phyloP scores from a whole-genome alignment of 768 basidiomycete genomes.

The Punctularia strigosozonata region DNA sequence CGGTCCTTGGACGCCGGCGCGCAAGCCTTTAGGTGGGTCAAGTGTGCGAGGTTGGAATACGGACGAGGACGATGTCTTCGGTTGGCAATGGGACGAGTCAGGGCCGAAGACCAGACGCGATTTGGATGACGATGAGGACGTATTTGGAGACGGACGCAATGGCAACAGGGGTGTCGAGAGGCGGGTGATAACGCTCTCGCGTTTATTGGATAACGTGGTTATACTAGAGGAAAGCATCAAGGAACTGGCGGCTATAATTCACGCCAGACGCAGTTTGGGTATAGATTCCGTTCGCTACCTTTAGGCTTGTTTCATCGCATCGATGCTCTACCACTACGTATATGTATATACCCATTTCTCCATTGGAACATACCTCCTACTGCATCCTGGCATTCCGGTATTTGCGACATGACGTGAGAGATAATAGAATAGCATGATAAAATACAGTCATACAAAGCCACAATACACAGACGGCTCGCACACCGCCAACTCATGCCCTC shows the following conservation, averaged over 20 bases:
- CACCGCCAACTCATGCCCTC: constrained; percentile 10
- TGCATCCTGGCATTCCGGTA: not conserved
- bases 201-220: constrained; percentile 86
- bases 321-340: no score
- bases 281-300: constrained; percentile 75
- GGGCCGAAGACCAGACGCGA: constrained; percentile 17
- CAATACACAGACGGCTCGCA: not conserved
- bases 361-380: not conserved
- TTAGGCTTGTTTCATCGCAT: constrained; percentile 15
- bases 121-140: constrained; percentile 16
- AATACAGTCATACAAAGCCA: not conserved
- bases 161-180: not conserved
- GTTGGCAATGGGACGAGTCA: constrained; percentile 33
- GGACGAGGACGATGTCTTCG: constrained; percentile 67
- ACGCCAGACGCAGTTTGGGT: constrained; percentile 72
- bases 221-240: constrained; percentile 93
- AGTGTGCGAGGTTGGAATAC: constrained; percentile 39
- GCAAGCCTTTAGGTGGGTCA: no score
- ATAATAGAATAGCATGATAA: not conserved
- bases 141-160: constrained; percentile 18
- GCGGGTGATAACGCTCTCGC: constrained; percentile 60
- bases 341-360: no score
- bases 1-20: constrained; percentile 54
- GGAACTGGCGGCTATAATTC: constrained; percentile 78
- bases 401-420: not conserved